Base-by-base conservation (phyloP, 352 stramenopile genomes). In the Pythium oligandrum region DNA sequence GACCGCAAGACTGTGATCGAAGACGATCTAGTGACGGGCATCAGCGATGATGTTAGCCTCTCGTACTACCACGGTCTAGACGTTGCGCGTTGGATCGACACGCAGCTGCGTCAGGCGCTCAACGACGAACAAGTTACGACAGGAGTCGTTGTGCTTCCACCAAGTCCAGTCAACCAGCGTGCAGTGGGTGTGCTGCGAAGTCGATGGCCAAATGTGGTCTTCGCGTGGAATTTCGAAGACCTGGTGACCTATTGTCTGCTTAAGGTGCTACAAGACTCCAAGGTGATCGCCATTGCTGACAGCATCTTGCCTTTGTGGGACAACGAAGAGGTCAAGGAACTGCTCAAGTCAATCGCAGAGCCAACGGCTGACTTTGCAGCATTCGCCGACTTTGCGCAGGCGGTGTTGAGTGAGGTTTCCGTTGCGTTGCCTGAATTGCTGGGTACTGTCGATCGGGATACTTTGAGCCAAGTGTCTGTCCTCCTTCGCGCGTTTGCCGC, bases 31-130 rank as follows among this genome's bases (percentile, higher is more conserved):
- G 53, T 57, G 11, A 57, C 45, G 4, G 44, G 46, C 35, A 59
- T 63, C 38, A 31, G 30, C 31, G 4, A 36, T 39, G 31, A 51
- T 43, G 9, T 26, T 26, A 40, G 42, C 7, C 26, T 74, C 2
- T 48, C 55, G 35, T 62, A 75, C 43, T 68, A 59, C 50, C 75
- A 88, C 52, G 78, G 73, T 12, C 65, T 86, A 2, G 75, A 89
- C 31, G 36, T 86, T 12, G 78, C 73, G 42, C 70, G 75, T 7
- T 76, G 63, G 50, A n/a, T 86, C 6, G 54, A 75, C 43, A 48
- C 58, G 1, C 71, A 80, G 48, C 39, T 86, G 6, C 59, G 55
- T n/a, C 57, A 66, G 2, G 65, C 63, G 40, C 43, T 62, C 4
- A 40, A 67, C 17, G 34, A 64, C 12, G 54, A 68, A n/a, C 63